phyloP scores from a whole-genome alignment of 345 rosid species.

The Firmiana major region DNA sequence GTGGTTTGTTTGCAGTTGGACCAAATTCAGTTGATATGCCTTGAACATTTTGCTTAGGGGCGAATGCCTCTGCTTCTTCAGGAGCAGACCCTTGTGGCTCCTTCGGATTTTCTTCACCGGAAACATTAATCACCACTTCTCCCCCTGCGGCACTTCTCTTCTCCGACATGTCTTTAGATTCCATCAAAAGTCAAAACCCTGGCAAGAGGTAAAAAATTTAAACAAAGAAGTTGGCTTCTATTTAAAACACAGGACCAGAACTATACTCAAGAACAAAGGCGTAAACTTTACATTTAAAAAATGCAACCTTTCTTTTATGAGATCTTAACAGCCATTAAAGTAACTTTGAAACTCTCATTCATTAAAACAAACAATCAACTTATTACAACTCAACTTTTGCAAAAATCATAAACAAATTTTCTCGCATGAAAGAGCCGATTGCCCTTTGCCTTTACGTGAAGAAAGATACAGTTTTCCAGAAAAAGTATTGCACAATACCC shows the following conservation, averaged over 20 bases:
- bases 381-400: background rate
- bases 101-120: constrained; percentile 34
- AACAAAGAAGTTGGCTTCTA: background rate
- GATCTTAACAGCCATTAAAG: constrained; percentile 3
- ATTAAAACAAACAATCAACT: background rate
- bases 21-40: constrained; percentile 20
- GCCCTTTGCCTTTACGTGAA: background rate
- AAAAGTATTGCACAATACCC: background rate
- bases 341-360: background rate
- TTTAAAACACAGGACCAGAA: background rate
- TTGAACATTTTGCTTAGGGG: constrained; percentile 1
- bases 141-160: constrained; percentile 26
- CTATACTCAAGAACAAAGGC: background rate
- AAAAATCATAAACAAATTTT: background rate
- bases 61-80: constrained; percentile 8
- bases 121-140: constrained; percentile 54
- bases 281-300: background rate
- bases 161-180: constrained; percentile 39
- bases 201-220: background rate
- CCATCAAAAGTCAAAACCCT: constrained; percentile 25
- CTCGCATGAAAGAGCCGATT: background rate
- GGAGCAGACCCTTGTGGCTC: constrained; percentile 31
- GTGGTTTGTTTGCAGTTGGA: constrained; percentile 57
- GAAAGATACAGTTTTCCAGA: background rate
- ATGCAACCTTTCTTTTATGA: background rate